Evolutionary conservation across 2,329 filamentous ascomycete genomes (phyloP).

Genomic region (Exophiala oligosperma): DNA sequence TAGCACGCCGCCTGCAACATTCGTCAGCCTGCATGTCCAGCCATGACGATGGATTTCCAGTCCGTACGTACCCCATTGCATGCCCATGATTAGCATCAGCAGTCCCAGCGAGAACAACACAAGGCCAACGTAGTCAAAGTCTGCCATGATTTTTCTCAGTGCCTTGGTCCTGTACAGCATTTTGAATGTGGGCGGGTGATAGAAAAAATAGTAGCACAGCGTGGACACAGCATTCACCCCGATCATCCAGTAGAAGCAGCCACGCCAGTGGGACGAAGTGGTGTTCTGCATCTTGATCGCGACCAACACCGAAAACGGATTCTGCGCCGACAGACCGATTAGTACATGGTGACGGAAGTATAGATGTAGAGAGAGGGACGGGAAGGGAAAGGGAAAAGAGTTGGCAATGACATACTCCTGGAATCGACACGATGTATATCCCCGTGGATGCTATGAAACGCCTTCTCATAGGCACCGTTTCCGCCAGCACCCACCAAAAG

Average conservation of each 20-base stretch:
- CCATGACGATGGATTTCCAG: no score
- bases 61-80: constrained; percentile 42
- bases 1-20: no score
- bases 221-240: constrained; percentile 45
- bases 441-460: constrained; percentile 35
- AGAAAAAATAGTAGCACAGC: constrained; percentile 45
- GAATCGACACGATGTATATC: background rate
- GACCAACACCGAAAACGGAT: no score
- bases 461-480: constrained; percentile 42
- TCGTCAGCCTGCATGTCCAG: no score
- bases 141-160: constrained; percentile 38
- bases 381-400: no score
- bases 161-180: constrained; percentile 40
- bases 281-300: no score
- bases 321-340: no score
- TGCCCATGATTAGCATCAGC: constrained; percentile 44
- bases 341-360: no score
- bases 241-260: constrained; percentile 52
- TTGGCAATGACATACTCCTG: constrained; percentile 28
- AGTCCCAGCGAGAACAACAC: constrained; percentile 43
- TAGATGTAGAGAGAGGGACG: no score
- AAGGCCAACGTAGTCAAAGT: constrained; percentile 50
- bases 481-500: constrained; percentile 39
- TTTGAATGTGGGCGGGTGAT: constrained; percentile 49
- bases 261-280: constrained; percentile 41